A percentile compares a stretch with the other conserved stretches of the same genome.
These are phyloP conservation scores for Crithidia brevicula DNA, from an alignment of 208 protist genomes.

Conservation along the genomic window DNA sequence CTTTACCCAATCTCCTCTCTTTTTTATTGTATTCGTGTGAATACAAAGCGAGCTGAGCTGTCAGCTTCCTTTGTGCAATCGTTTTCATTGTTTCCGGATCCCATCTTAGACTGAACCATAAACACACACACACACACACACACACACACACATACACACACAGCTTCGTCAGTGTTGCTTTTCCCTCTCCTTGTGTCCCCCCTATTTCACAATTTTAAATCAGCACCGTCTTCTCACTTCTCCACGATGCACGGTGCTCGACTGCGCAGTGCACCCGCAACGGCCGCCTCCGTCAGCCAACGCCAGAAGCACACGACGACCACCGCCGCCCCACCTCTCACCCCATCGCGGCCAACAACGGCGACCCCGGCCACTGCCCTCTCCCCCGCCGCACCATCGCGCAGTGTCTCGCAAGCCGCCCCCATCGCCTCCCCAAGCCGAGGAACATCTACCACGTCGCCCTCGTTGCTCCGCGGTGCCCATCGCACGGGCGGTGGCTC, in stretches of 20 bases:
- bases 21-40: too few relatives aligned
- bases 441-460: background rate
- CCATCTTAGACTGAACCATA: too few relatives aligned
- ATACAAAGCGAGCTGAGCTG: too few relatives aligned
- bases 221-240: background rate
- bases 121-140: too few relatives aligned
- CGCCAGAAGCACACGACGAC: background rate
- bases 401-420: slow-evolving; percentile 7
- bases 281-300: background rate
- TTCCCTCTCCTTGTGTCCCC: too few relatives aligned
- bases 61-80: too few relatives aligned
- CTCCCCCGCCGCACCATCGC: background rate
- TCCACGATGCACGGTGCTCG: background rate
- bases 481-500: background rate
- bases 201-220: too few relatives aligned
- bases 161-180: too few relatives aligned
- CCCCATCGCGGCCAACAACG: background rate
- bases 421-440: background rate
- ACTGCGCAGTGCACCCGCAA: background rate
- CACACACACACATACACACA: too few relatives aligned
- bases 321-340: background rate
- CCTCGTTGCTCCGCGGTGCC: background rate
- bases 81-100: too few relatives aligned
- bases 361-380: background rate
- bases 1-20: too few relatives aligned